Base-by-base conservation (phyloP, 208 protist genomes). In the Trypanosomatidae sp. region DNA sequence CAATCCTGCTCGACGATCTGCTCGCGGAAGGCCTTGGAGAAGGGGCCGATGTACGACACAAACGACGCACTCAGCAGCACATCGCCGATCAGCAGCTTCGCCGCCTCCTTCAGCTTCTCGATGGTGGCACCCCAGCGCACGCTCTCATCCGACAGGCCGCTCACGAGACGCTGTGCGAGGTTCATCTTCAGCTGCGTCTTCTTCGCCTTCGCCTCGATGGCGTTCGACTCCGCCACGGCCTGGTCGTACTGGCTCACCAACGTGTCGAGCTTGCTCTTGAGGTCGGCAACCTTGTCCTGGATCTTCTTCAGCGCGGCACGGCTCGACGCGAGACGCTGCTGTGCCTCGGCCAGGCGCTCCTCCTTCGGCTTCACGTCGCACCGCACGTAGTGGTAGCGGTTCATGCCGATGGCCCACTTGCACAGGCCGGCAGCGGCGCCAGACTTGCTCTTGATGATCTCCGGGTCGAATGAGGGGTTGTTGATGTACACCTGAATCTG, bases 11-110 rank as follows among this genome's bases (percentile, higher is more conserved):
- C 67, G 22, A 99, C 85, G 17, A 99, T 91, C 39, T 85, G 82
- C 80, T 94, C 89, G 72, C 98, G 96, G 90, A 98, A 99, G 6
- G 89, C 77, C 73, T 98, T 97, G 71, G 97, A 98, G 86, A 99
- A 99, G 46, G 98, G 94, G 49, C 99, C 99, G 78, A 99, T 98
- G 89, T 99, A 99, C 28, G 96, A 99, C 58, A 99, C 90, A 74
- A 99, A 99, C 1, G 98, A 98, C 6, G 98, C 90, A 10, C 93
- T 90, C 22, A 99, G 80, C 68, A 99, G 90, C 47, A 99, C 98
- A 81, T 99, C 98, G 49, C 99, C 99, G 15, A 99, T 81, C 9
- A 99, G 89, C 25, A 98, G 95, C 28, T 79, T 87, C 2, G 91
- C 91, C 19, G 87, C 83, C 43, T 91, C 81, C 78, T 98, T 90